These are phyloP conservation scores for Dactylonectria macrodidyma DNA, from an alignment of 2,329 filamentous ascomycete species.

Conservation along the genomic window DNA sequence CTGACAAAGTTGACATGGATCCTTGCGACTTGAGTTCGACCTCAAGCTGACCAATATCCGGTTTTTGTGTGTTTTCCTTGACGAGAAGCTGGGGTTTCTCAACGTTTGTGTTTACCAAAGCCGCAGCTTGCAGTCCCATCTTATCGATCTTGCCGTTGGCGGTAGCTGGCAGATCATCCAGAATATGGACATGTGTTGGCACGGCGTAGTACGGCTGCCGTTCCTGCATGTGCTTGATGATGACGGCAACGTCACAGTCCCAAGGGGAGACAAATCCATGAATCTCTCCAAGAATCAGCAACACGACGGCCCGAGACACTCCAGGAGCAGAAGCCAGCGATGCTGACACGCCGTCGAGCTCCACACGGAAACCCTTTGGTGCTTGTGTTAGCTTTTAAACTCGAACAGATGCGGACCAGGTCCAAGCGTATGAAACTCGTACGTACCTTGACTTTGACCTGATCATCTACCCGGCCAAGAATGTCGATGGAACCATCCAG, in stretches of 20 bases:
- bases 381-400: constrained; percentile 19
- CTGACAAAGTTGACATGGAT: constrained; percentile 49
- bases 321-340: constrained; percentile 62
- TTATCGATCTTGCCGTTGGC: constrained; percentile 72
- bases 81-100: constrained; percentile 15
- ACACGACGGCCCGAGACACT: constrained; percentile 63
- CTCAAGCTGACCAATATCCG: constrained; percentile 6
- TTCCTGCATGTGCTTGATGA: constrained; percentile 58
- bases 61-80: constrained; percentile 27
- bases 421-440: background rate
- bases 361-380: constrained; percentile 69
- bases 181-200: constrained; percentile 61
- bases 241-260: constrained; percentile 52
- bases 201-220: constrained; percentile 70
- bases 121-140: constrained; percentile 57
- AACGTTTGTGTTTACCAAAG: constrained; percentile 30
- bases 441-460: constrained; percentile 71
- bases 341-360: constrained; percentile 71
- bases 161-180: constrained; percentile 64
- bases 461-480: constrained; percentile 72
- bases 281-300: constrained; percentile 63
- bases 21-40: constrained; percentile 51
- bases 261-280: constrained; percentile 65
- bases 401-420: background rate
- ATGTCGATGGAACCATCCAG: constrained; percentile 68